Percentiles rank a stretch among this genome's conserved stretches.
Conservation (phyloP, 2,329 filamentous ascomycete species). For the Fusarium heterosporum region DNA sequence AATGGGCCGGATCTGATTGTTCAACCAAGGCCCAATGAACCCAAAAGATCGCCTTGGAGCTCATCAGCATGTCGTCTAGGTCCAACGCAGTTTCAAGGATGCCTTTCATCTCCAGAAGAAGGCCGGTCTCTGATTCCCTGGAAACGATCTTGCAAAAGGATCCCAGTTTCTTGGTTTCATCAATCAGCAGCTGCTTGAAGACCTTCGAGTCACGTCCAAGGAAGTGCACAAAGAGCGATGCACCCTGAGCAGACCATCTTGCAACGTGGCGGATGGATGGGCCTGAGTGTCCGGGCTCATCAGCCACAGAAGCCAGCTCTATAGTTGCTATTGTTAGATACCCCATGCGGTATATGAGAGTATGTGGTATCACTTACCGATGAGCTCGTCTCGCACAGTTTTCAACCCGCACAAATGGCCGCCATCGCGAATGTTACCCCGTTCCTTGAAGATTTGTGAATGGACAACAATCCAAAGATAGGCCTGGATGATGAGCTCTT, state of each 20-base stretch:
- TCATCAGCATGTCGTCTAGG: constrained; percentile 9
- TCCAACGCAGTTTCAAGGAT: constrained; percentile 1
- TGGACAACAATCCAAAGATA: background rate
- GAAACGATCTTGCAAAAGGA: background rate
- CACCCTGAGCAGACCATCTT: constrained; percentile 3
- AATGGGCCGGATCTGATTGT: background rate
- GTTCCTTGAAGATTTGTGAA: background rate
- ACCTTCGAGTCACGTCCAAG: background rate
- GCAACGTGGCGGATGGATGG: background rate
- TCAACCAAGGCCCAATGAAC: background rate
- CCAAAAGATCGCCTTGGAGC: background rate
- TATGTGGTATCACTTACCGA: background rate
- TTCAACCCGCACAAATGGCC: background rate
- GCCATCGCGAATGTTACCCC: background rate
- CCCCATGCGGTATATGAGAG: too few relatives aligned
- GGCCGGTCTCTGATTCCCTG: too few relatives aligned
- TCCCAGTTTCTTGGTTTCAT: background rate
- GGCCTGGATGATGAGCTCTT: background rate
- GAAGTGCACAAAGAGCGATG: background rate
- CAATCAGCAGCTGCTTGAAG: accelerated
- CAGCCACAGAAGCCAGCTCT: background rate
- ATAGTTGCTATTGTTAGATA: background rate
- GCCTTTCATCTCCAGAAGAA: background rate
- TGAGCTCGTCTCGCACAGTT: background rate
- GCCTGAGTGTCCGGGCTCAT: background rate